Conservation (phyloP, 805 yeast species). For the Barnettozyma pratensis region DNA sequence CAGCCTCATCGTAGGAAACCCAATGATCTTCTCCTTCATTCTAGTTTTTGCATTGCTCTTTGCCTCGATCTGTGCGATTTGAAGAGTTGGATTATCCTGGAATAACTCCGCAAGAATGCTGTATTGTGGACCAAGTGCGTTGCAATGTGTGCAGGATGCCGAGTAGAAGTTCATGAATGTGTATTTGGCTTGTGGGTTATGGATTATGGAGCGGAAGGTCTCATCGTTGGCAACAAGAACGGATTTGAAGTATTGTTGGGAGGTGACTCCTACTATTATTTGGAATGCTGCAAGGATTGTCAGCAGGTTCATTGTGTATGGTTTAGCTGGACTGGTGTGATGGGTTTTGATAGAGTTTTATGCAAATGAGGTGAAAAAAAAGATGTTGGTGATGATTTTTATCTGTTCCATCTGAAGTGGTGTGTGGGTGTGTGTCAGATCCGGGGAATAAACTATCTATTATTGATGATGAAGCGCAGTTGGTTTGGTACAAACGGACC, state of each 20-base stretch:
- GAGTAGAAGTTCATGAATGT: conserved; percentile 34
- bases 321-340: no score
- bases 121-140: conserved; percentile 39
- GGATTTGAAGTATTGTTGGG: conserved; percentile 8
- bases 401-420: no score
- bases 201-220: conserved; percentile 17
- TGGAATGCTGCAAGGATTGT: no score
- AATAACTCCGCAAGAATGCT: conserved; percentile 40
- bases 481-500: no score
- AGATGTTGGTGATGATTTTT: no score
- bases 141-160: conserved; percentile 42
- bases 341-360: no score
- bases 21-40: conserved; percentile 33
- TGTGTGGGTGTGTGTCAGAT: no score
- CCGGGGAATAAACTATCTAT: no score
- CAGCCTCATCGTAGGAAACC: conserved; percentile 46
- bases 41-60: conserved; percentile 31
- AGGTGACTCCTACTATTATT: neutral
- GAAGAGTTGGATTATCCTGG: conserved; percentile 29
- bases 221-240: conserved; percentile 21
- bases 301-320: no score
- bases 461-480: no score
- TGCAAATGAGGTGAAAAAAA: no score
- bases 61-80: conserved; percentile 33
- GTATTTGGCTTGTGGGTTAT: conserved; percentile 16